A percentile compares a stretch with the other conserved stretches of the same genome.
Conservation (phyloP, 1,284 basidiomycete genomes). For the Phaffia rhodozyma region DNA sequence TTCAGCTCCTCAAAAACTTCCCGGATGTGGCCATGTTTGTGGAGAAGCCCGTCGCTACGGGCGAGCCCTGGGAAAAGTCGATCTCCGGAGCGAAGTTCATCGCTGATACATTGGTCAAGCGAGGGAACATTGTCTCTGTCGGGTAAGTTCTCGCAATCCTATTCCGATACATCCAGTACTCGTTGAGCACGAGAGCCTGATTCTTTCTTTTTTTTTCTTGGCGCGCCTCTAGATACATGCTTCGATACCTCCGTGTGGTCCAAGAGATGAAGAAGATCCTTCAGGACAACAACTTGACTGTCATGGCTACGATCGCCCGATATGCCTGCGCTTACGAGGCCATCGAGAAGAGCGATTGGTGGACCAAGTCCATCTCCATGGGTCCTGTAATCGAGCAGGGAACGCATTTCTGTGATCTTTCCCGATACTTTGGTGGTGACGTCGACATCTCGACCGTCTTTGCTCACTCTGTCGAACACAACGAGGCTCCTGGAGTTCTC, state of each 20-base stretch:
- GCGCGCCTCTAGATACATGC: conserved; percentile 47
- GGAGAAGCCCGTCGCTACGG: conserved; percentile 48
- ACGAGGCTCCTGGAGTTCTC: conserved; percentile 77
- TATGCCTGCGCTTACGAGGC: conserved; percentile 85
- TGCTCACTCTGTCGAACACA: conserved; percentile 80
- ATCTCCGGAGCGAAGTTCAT: conserved; percentile 46
- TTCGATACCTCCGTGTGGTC: conserved; percentile 84
- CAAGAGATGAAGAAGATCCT: conserved; percentile 98
- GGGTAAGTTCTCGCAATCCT: conserved; percentile 45
- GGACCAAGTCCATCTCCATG: conserved; percentile 72
- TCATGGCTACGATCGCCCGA: conserved; percentile 92
- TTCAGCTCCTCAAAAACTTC: conserved; percentile 79
- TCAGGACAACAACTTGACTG: conserved; percentile 84
- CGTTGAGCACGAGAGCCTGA: background rate
- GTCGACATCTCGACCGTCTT: conserved; percentile 71
- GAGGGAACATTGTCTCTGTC: conserved; percentile 72
- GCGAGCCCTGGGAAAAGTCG: conserved; percentile 28
- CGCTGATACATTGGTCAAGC: conserved; percentile 52
- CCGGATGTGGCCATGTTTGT: conserved; percentile 84
- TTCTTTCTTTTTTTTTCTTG: background rate
- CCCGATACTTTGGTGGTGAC: conserved; percentile 95
- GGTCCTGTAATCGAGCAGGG: conserved; percentile 95
- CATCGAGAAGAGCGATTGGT: conserved; percentile 74
- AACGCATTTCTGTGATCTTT: conserved; percentile 73
- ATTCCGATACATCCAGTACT: background rate